Conservation (phyloP, 768 basidiomycete genomes). For the Auricularia heimuer region DNA sequence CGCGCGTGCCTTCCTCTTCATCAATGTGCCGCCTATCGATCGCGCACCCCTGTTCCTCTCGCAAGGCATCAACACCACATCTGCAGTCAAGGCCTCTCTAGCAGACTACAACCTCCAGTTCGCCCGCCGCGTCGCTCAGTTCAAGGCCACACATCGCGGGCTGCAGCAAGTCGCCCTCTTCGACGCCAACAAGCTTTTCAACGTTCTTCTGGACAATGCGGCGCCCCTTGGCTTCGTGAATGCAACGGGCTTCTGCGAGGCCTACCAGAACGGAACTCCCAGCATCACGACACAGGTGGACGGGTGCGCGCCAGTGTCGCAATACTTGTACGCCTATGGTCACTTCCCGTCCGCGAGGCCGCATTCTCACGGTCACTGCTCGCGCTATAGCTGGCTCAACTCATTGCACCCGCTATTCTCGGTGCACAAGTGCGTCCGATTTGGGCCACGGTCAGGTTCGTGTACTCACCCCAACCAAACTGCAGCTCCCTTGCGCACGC, state of each 20-base stretch:
- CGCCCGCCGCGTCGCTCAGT: conserved; percentile 24
- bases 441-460: background rate
- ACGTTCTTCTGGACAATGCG: conserved; percentile 44
- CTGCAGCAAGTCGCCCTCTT: conserved; percentile 40
- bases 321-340: conserved; percentile 44
- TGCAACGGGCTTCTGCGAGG: conserved; percentile 46
- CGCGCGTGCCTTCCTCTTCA: conserved; percentile 27
- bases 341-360: background rate
- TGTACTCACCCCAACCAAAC: background rate
- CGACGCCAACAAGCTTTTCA: conserved; percentile 50
- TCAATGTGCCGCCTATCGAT: conserved; percentile 30
- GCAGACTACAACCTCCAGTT: conserved; percentile 45
- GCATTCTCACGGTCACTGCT: background rate
- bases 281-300: conserved; percentile 41
- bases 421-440: conserved; percentile 42
- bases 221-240: conserved; percentile 48
- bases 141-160: conserved; percentile 32
- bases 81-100: conserved; percentile 26
- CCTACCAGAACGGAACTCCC: conserved; percentile 50
- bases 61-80: conserved; percentile 23
- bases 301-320: conserved; percentile 53
- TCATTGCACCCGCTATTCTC: conserved; percentile 52
- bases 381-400: conserved; percentile 44
- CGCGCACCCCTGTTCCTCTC: conserved; percentile 30
- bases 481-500: conserved; percentile 41